A percentile compares a stretch with the other conserved stretches of the same genome.
Evolutionary conservation across 352 stramenopile species (phyloP).

Genomic region (Pythium angustatum): DNA sequence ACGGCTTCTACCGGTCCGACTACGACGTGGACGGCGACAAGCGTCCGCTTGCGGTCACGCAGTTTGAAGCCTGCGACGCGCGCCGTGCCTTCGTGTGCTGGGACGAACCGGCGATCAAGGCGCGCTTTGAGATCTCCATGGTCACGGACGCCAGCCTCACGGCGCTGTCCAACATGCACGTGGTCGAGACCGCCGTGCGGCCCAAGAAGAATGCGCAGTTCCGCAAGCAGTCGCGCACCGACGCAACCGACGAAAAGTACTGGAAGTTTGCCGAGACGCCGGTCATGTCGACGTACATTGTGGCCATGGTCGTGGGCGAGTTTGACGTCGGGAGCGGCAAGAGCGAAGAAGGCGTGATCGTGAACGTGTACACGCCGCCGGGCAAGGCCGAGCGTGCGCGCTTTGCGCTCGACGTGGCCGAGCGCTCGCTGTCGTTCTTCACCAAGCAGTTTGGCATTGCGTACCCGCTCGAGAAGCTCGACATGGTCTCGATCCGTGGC

Average conservation of each 20-base stretch:
- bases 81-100: conserved; percentile 97
- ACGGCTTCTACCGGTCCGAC: conserved; percentile 93
- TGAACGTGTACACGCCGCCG: conserved; percentile 94
- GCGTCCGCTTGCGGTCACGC: conserved; percentile 91
- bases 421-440: conserved; percentile 73
- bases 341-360: conserved; percentile 87
- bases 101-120: conserved; percentile 97
- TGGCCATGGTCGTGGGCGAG: conserved; percentile 95
- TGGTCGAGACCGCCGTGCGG: conserved; percentile 69
- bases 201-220: conserved; percentile 58
- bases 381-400: conserved; percentile 88
- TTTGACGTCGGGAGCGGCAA: conserved; percentile 93
- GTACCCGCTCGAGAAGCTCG: conserved; percentile 98
- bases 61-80: conserved; percentile 86
- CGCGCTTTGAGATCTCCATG: conserved; percentile 93
- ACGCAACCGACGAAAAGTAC: conserved; percentile 49
- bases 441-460: conserved; percentile 66
- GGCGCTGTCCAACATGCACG: conserved; percentile 96
- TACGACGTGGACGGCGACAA: conserved; percentile 92
- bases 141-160: conserved; percentile 88
- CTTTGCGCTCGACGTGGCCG: conserved; percentile 91
- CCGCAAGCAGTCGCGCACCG: conserved; percentile 39
- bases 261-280: conserved; percentile 91
- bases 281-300: conserved; percentile 97
- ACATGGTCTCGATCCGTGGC: conserved; percentile 97